Evolutionary conservation across 2,329 filamentous ascomycete species (phyloP).

Genomic region (Rhinocladiella mackenziei): DNA sequence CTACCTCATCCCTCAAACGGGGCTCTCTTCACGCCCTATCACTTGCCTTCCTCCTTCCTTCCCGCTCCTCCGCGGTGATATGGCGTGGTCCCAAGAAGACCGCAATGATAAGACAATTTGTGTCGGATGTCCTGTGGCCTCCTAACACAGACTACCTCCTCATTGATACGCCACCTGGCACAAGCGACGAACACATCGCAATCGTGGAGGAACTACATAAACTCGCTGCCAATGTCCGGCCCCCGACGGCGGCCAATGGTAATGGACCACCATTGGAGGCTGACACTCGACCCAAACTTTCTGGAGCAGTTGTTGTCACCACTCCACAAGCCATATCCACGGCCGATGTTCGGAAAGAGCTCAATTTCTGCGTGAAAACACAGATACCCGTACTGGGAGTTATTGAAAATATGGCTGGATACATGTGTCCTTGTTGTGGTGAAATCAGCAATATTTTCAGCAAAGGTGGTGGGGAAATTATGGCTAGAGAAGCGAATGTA

Average conservation of each 20-base stretch:
- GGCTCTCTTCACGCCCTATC: slow-evolving; percentile 69
- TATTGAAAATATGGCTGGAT: slow-evolving; percentile 81
- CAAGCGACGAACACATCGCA: slow-evolving; percentile 94
- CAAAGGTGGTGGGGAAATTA: slow-evolving; percentile 80
- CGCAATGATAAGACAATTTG: slow-evolving; percentile 95
- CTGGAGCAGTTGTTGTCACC: slow-evolving; percentile 89
- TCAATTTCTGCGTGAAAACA: slow-evolving; percentile 89
- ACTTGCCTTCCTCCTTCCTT: slow-evolving; percentile 80
- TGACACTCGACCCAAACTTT: slow-evolving; percentile 55
- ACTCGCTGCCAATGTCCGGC: slow-evolving; percentile 33
- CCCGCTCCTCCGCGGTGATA: slow-evolving; percentile 84
- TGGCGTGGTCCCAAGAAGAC: slow-evolving; percentile 99
- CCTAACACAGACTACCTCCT: slow-evolving; percentile 82
- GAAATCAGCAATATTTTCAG: slow-evolving; percentile 94
- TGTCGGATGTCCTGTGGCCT: slow-evolving; percentile 84
- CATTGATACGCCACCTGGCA: slow-evolving; percentile 93
- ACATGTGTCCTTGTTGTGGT: slow-evolving; percentile 56
- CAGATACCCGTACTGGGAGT: slow-evolving; percentile 77
- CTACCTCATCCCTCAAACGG: slow-evolving; percentile 8
- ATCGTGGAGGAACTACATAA: slow-evolving; percentile 77
- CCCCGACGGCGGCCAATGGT: slow-evolving; percentile 23
- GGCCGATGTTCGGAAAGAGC: slow-evolving; percentile 87
- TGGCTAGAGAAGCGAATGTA: slow-evolving; percentile 82
- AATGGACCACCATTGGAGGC: slow-evolving; percentile 30
- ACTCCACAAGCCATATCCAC: slow-evolving; percentile 93